Evolutionary conservation across 768 basidiomycete genomes (phyloP), one percentile per base, ranked within the genome.

Genomic region (Pholiota molesta): DNA sequence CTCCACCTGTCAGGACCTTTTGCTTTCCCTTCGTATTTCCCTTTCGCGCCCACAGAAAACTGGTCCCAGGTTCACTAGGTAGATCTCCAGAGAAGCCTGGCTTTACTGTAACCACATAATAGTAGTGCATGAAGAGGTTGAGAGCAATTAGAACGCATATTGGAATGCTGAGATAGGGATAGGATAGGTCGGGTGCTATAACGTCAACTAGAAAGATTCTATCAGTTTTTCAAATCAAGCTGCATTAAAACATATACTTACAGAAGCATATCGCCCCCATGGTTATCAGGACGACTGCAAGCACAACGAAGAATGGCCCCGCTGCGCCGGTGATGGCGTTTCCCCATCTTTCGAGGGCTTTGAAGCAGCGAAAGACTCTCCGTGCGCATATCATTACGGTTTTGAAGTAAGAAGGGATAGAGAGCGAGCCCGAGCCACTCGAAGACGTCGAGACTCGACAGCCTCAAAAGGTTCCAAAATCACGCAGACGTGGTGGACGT

Each of bases 251-350:
- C 33, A 53, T 9, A 16, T 31, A 85, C 90, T 75, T 71, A 96
- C 95, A 94, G 73, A 97, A 99, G 65, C 85, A 88, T 53, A 94
- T 63, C 0, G 85, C 79, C 49, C 94, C 95, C 1, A 80, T 68
- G 11, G 80, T 75, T 16, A 95, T 87, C 28, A 99, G 81, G 7
- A 87, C 68, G 58, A 90, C 79, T 4, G 94, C 96, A n/a, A 97
- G 78, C 0, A 77, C 83, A 40, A 99, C 86, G 72, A 99, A 99
- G 69, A 90, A 86, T 0, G 95, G 97, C 0, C 97, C 97, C 31
- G 93, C 95, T 56, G 92, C 90, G 57, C 95, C 94, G 0, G 94
- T 97, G 40, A 97, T 68, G 66, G 83, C 79, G 73, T 97, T 94
- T 5, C 85, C 96, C 53, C 78, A 74, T 57, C 86, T 77, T 77